Base-by-base conservation (phyloP, 2,329 filamentous ascomycete species). In the Aciculosporium take region DNA sequence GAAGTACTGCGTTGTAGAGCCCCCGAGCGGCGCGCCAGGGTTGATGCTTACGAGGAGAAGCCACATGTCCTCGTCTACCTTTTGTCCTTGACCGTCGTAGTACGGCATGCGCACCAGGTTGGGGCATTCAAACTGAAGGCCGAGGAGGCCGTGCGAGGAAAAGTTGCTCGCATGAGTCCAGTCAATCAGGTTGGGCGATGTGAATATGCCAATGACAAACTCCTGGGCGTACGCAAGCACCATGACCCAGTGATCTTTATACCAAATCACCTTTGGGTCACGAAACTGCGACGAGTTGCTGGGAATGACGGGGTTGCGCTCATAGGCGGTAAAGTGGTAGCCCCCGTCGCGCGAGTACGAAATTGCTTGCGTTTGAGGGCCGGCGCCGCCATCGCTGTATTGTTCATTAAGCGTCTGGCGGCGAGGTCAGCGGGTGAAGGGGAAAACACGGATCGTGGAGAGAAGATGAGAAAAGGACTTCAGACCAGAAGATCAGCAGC, bases 231-330 rank as follows among this genome's bases (percentile, higher is more conserved):
- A 76, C 0, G 74, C 62, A 2, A 78, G 48, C 0, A 68, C 65
- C 66, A 76, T 72, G 30, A 76, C 69, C 76, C 76, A 81, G 15
- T 64, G 58, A 32, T 67, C 52, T 2, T 65, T 58, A 46, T 78
- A 70, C 63, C 74, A 73, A 34, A 77, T 63, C 2, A 81, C 75
- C 50, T 81, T 77, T 1, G 79, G 77, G 47, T 82, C 78, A 20
- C 78, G 71, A 60, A 81, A 81, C 46, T 77, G 67, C 5, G 56
- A 63, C 15, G 69, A 65, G 43, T 63, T 63, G 52, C 69, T 68
- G 46, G 64, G 56, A 33, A 82, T 69, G 13, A 81, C 72, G 1
- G 78, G 78, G 45, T 82, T 82, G 4, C 55, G 54, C 1, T 61
- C 59, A 45, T 80, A 82, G 31, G 72, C 70, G 35, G 64, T 66